Percentiles rank a stretch among this genome's conserved stretches.
Evolutionary conservation across 768 basidiomycete genomes (phyloP).

Genomic region (Suillus plorans): DNA sequence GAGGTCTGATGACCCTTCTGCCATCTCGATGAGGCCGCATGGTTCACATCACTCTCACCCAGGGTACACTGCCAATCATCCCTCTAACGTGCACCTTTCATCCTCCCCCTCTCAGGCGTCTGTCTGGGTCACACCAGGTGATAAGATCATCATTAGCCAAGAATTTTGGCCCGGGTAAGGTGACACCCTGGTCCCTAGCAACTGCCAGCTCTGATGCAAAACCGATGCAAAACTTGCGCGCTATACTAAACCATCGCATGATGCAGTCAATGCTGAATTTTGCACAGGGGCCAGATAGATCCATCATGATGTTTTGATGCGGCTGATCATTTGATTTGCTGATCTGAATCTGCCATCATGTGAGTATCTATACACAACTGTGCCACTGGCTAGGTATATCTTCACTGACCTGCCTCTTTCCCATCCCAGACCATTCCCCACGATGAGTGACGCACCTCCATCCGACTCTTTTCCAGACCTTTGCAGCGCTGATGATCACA

Average conservation of each 20-base stretch:
- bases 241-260: background rate
- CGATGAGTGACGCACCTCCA: background rate
- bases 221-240: background rate
- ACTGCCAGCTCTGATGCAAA: background rate
- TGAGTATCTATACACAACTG: background rate
- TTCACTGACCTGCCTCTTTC: background rate
- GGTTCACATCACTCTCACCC: background rate
- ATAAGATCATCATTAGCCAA: background rate
- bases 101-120: background rate
- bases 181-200: background rate
- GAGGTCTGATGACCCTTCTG: background rate
- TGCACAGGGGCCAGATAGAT: background rate
- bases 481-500: background rate
- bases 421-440: background rate
- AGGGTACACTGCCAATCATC: background rate
- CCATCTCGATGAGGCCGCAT: background rate
- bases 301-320: background rate
- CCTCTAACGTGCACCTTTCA: background rate
- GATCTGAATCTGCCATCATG: background rate
- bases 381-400: background rate
- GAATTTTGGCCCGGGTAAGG: background rate
- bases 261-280: background rate
- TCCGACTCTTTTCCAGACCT: background rate
- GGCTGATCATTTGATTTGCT: background rate
- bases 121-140: background rate